Conservation (phyloP, 169 alveolate species). For the Eimeria necatrix region DNA sequence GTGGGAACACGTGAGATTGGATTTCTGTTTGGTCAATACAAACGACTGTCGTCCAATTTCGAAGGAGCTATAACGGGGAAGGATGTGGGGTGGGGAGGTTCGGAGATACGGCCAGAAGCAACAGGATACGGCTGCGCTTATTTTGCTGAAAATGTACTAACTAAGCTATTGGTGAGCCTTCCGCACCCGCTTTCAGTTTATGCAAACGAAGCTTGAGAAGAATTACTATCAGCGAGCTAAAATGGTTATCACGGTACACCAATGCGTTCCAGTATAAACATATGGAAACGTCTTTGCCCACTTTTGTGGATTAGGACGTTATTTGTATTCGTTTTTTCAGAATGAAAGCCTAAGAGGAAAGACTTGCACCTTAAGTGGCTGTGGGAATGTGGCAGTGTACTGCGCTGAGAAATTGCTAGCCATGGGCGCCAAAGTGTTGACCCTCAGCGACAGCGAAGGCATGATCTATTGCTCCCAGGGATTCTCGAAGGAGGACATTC, state of each 20-base stretch:
- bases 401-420: constrained; percentile 89
- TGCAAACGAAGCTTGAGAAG: no score
- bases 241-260: neutral
- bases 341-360: constrained; percentile 83
- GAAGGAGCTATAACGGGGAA: constrained; percentile 92
- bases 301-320: neutral
- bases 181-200: no score
- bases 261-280: no score
- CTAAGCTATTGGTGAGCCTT: neutral
- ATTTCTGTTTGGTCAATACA: constrained; percentile 92
- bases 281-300: no score
- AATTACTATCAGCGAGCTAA: neutral
- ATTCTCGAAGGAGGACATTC: constrained; percentile 85
- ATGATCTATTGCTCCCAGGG: constrained; percentile 87
- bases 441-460: constrained; percentile 90
- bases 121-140: constrained; percentile 93
- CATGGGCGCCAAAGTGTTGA: constrained; percentile 89
- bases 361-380: constrained; percentile 90
- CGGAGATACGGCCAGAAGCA: constrained; percentile 91
- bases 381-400: constrained; percentile 93
- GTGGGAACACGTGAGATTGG: constrained; percentile 94
- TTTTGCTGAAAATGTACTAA: constrained; percentile 84
- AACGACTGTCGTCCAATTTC: constrained; percentile 76
- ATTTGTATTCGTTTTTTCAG: constrained; percentile 11
- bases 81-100: constrained; percentile 91